Evolutionary conservation across 2,329 filamentous ascomycete genomes (phyloP), one percentile per base, ranked within the genome.

Genomic region (Diaporthe vaccinii): DNA sequence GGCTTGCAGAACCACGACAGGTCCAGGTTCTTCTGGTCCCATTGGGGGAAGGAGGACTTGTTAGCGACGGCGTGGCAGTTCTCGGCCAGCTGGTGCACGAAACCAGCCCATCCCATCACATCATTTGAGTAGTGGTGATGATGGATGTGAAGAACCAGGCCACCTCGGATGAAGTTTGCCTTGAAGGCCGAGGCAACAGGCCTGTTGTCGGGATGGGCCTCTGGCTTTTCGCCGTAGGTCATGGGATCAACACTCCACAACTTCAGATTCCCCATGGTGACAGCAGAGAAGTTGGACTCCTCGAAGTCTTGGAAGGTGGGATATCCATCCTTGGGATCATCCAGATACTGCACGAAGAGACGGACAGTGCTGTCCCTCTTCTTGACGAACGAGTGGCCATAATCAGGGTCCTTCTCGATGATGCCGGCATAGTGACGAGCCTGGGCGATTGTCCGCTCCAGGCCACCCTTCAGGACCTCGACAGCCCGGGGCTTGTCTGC

Each of bases 81-180:
- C 57, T 87, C 85, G 9, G 85, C 85, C 4, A 87, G 81, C 79
- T 87, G 84, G 25, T 83, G 81, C 0, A 80, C 78, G 28, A 84
- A 82, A 7, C 80, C 80, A 0, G 82, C 80, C 84, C 85, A 86
- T 4, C 84, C 85, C 82, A 85, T 85, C 0, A 85, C 78, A 76
- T 87, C 85, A 74, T 84, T 85, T 57, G 82, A 77, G 65, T 84
- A 87, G 74, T 87, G 86, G 59, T 87, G 86, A 68, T 80, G 78
- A 55, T 87, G 84, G 69, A 84, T 85, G 46, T 82, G 83, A 70
- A 87, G 82, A 12, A 87, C 80, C 1, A 87, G 75, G 0, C 85
- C 86, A 3, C 85, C 85, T 0, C 78, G 81, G 36, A 87, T 79
- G 55, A 87, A 84, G 77, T 84, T 87, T 0, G 83, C 83, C 72